A percentile compares a stretch with the other conserved stretches of the same genome.
Evolutionary conservation across 1,284 basidiomycete genomes (phyloP).

Genomic region (Rhodotorula sp.): DNA sequence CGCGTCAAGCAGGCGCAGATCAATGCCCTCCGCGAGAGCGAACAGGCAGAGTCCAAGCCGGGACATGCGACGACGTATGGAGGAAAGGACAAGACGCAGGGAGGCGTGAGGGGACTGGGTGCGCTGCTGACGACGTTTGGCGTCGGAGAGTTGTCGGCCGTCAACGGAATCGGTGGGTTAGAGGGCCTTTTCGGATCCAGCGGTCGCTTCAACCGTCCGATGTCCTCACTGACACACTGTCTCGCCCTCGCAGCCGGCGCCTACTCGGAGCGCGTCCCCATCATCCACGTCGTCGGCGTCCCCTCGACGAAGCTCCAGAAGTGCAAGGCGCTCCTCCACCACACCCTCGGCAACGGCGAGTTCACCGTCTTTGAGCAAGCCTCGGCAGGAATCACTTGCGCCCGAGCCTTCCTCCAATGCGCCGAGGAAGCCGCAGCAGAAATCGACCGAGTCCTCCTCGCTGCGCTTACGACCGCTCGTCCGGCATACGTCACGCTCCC

Average conservation of each 20-base stretch:
- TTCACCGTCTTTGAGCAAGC: conserved; percentile 76
- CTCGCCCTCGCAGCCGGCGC: conserved; percentile 22
- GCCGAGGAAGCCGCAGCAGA: conserved; percentile 61
- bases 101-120: conserved; percentile 35
- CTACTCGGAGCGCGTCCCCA: conserved; percentile 78
- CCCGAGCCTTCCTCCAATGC: conserved; percentile 63
- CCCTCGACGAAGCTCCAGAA: conserved; percentile 74
- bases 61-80: not conserved
- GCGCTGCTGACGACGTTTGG: conserved; percentile 65
- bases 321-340: conserved; percentile 50
- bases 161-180: conserved; percentile 70
- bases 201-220: too few species aligned
- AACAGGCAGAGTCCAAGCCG: not conserved
- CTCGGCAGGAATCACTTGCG: conserved; percentile 69
- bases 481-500: conserved; percentile 88
- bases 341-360: conserved; percentile 61
- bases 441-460: conserved; percentile 76
- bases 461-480: conserved; percentile 67
- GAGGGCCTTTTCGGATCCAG: not conserved
- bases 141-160: conserved; percentile 82
- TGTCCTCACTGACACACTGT: too few species aligned
- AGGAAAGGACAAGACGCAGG: conserved; percentile 32
- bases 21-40: conserved; percentile 7
- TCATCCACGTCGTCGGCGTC: conserved; percentile 86
- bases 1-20: conserved; percentile 64